phyloP scores from a whole-genome alignment of 2,329 filamentous ascomycete genomes.

The Bipolaris sorokiniana region DNA sequence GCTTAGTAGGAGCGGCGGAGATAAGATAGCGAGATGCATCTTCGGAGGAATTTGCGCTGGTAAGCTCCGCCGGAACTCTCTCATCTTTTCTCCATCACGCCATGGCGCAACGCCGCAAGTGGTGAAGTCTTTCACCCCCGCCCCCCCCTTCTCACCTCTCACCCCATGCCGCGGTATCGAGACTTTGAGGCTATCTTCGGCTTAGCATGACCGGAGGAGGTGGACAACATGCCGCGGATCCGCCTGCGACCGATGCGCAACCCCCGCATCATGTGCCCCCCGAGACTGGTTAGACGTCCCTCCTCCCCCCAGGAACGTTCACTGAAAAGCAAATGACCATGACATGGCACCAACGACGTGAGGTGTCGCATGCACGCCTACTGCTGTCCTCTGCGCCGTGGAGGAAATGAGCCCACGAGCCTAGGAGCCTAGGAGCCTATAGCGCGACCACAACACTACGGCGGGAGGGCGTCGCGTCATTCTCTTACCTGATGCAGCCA shows the following conservation, averaged over 20 bases:
- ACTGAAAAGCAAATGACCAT: slow-evolving; percentile 21
- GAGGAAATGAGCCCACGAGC: not conserved
- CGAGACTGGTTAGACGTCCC: slow-evolving; percentile 27
- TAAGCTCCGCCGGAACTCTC: slow-evolving; percentile 19
- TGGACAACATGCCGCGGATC: slow-evolving; percentile 11
- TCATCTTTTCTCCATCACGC: slow-evolving; percentile 25
- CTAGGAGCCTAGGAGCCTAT: slow-evolving; percentile 25
- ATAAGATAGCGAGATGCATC: slow-evolving; percentile 7
- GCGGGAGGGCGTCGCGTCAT: slow-evolving; percentile 26
- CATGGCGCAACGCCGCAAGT: slow-evolving; percentile 31
- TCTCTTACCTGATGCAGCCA: slow-evolving; percentile 25
- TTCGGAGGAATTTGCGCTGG: slow-evolving; percentile 5
- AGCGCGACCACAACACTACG: slow-evolving; percentile 7
- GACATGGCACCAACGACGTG: slow-evolving; percentile 19
- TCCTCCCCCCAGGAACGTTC: slow-evolving; percentile 11
- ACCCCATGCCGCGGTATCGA: slow-evolving; percentile 2
- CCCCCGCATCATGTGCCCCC: slow-evolving; percentile 34
- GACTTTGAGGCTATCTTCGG: slow-evolving; percentile 38
- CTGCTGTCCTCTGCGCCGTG: slow-evolving; percentile 6
- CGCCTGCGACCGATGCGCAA: slow-evolving; percentile 16
- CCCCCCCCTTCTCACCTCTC: too few relatives aligned
- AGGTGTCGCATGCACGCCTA: slow-evolving; percentile 22
- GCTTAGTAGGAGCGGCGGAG: slow-evolving; percentile 4
- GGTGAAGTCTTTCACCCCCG: not conserved
- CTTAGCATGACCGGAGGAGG: slow-evolving; percentile 26